Evolutionary conservation across 495 filamentous ascomycete genomes (phyloP), one percentile per base, ranked within the genome.

Genomic region (Penicillium manginii): DNA sequence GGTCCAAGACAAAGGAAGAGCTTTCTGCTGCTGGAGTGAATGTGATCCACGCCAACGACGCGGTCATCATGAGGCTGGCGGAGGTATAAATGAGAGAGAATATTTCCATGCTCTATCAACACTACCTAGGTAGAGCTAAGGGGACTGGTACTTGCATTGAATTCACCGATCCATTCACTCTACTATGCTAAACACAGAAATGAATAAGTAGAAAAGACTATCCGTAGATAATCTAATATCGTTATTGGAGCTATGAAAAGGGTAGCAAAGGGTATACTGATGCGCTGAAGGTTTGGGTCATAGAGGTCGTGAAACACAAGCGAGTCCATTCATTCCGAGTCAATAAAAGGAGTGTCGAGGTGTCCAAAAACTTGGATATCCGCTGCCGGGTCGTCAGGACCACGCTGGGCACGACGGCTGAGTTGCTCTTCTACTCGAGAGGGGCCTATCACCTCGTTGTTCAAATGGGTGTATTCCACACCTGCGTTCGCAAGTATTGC

Each of bases 401-500:
- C 81, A 55, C 88, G 82, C 62, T 90, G 81, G 3, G 94, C 96
- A 32, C 85, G 85, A 12, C 86, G 84, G 52, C 88, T 90, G 19
- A 98, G 83, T 43, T 83, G 82, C 55, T 88, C 87, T 75, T 98
- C 94, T 19, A 96, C 82, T 53, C 86, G 89, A 9, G 89, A 93
- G 0, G 90, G 90, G 33, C 94, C 94, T 48, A 98, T 88, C 17
- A 98, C 93, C 74, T 98, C 94, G 40, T 89, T 92, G 68, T 98
- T 98, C 58, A 97, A 88, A 66, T 98, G 94, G 10, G 91, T 96
- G 71, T 98, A 98, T 70, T 94, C 87, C 14, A 98, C 93, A 7
- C 96, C 94, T 2, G 91, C 93, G 29, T 85, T 81, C 8, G 92
- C 85, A 6, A 98, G 84, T 63, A 98, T 98, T 18, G 91, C 94